These are phyloP conservation scores for Solanum hybrid DNA, from an alignment of 305 asterid genomes.

Conservation along the genomic window DNA sequence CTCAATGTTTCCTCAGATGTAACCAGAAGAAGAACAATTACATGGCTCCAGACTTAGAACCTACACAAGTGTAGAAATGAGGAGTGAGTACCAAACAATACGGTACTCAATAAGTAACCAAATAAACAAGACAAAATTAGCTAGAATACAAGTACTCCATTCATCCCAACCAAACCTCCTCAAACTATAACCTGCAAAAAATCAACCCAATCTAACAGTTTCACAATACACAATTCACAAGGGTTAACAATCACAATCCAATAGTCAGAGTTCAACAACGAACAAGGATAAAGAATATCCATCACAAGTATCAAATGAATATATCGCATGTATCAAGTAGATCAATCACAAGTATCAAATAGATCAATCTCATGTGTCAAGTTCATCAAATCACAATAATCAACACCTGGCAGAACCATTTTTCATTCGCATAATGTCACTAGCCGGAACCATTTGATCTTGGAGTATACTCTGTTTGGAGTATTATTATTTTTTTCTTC, in stretches of 20 bases:
- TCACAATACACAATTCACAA: neutral
- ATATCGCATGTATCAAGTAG: neutral
- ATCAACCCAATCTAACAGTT: too few relatives aligned
- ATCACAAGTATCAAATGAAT: neutral
- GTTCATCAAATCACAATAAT: neutral
- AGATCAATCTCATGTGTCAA: neutral
- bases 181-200: neutral
- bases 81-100: neutral
- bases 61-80: neutral
- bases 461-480: neutral
- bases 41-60: neutral
- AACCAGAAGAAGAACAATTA: neutral
- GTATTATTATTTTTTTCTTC: neutral
- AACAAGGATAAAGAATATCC: neutral
- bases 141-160: neutral
- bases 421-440: neutral
- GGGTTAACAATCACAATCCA: neutral
- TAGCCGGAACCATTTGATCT: too few relatives aligned
- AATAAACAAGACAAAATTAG: neutral
- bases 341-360: neutral
- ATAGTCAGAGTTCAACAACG: neutral
- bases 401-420: neutral
- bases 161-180: neutral
- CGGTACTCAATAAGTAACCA: neutral
- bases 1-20: neutral